Conservation (phyloP, 176 grass and related monocot species). For the Chloris gayana region DNA sequence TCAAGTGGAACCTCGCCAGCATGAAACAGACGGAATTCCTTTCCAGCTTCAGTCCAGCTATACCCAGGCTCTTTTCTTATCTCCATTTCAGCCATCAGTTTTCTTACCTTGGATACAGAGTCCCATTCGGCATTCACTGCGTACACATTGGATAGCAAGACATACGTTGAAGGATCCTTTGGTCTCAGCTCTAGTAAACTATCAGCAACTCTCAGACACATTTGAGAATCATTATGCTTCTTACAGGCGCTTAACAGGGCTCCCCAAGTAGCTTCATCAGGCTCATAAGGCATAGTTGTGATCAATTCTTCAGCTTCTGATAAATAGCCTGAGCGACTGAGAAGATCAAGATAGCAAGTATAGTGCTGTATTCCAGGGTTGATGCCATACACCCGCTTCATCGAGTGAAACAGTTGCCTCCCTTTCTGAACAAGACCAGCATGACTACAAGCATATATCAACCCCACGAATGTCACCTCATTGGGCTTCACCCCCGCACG, state of each 20-base stretch:
- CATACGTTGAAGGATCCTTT: conserved; percentile 79
- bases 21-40: conserved; percentile 61
- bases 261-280: conserved; percentile 78
- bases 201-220: conserved; percentile 69
- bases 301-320: conserved; percentile 82
- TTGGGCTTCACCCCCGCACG: conserved; percentile 71
- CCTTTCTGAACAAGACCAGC: conserved; percentile 87
- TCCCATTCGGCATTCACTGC: conserved; percentile 75
- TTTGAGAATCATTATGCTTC: conserved; percentile 68
- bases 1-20: conserved; percentile 61
- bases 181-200: conserved; percentile 62
- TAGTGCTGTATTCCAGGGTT: conserved; percentile 78
- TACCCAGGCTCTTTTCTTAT: conserved; percentile 75
- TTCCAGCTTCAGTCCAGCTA: conserved; percentile 76
- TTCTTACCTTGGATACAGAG: conserved; percentile 63
- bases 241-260: conserved; percentile 80
- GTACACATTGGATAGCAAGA: conserved; percentile 87
- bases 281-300: conserved; percentile 61
- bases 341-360: conserved; percentile 89
- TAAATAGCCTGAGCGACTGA: conserved; percentile 75
- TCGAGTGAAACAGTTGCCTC: conserved; percentile 69
- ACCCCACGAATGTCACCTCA: conserved; percentile 80
- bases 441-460: conserved; percentile 95
- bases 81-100: conserved; percentile 57
- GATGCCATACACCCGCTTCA: conserved; percentile 65